A percentile compares a stretch with the other conserved stretches of the same genome.
Evolutionary conservation across 225 moss, liverwort and hornwort species (phyloP).

Genomic region (Sphagnum contortum): DNA sequence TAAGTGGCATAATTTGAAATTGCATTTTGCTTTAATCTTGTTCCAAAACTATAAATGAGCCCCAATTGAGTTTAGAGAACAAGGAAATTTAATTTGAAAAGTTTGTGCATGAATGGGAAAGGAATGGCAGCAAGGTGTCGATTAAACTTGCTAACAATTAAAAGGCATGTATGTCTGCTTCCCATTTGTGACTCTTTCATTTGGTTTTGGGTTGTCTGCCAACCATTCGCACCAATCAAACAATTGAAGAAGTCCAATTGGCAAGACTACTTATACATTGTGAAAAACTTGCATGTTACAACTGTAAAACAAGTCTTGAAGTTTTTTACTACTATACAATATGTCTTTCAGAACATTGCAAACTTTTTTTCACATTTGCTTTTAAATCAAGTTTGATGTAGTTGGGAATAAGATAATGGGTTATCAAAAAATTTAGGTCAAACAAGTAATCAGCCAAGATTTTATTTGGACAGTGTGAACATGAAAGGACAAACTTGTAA

Average conservation of each 20-base stretch:
- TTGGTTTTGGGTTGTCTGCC: constrained; percentile 41
- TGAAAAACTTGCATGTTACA: not conserved
- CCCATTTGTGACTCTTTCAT: constrained; percentile 29
- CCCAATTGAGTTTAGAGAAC: no score
- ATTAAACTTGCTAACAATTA: constrained; percentile 48
- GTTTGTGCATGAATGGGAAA: not conserved
- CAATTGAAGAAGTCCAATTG: no score
- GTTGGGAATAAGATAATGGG: no score
- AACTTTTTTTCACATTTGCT: not conserved
- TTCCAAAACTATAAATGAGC: no score
- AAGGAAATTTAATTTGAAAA: not conserved
- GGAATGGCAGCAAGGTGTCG: not conserved
- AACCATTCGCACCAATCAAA: not conserved
- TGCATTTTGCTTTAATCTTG: no score
- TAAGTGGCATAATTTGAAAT: no score
- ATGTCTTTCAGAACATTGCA: not conserved
- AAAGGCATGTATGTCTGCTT: constrained; percentile 34
- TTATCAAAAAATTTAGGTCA: no score
- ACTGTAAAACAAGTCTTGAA: not conserved
- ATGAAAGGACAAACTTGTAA: constrained; percentile 20
- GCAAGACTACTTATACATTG: not conserved
- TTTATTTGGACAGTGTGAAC: no score
- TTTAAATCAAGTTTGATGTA: not conserved
- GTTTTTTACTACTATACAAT: not conserved
- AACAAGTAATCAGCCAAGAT: no score